These are phyloP conservation scores for Eudorina sp. DNA, from an alignment of 139 green algal genomes.

Conservation along the genomic window DNA sequence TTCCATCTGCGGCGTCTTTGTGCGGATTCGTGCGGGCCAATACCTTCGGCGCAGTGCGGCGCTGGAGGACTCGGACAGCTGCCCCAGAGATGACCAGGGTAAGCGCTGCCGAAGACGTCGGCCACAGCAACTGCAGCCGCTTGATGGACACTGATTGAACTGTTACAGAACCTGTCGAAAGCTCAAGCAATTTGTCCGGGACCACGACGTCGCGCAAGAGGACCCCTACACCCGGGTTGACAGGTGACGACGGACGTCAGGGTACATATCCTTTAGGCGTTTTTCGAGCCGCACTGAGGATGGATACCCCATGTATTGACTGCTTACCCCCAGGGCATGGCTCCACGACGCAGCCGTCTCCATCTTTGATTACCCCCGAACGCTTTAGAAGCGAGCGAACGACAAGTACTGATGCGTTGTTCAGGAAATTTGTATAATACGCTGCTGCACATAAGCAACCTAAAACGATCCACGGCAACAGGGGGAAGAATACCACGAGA, in stretches of 20 bases:
- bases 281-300: too few relatives aligned
- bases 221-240: too few relatives aligned
- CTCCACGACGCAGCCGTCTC: background rate
- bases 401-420: background rate
- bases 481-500: background rate
- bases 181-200: background rate
- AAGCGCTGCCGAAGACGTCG: background rate
- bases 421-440: background rate
- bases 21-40: background rate
- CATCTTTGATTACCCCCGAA: background rate
- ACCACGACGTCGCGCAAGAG: background rate
- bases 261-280: too few relatives aligned
- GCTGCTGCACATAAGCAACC: background rate
- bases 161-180: background rate
- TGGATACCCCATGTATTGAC: background rate
- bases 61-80: background rate
- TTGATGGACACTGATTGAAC: background rate
- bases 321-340: constrained; percentile 14
- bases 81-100: constrained; percentile 17
- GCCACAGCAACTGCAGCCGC: constrained; percentile 7
- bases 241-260: too few relatives aligned
- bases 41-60: constrained; percentile 2
- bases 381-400: background rate
- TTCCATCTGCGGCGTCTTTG: too few relatives aligned
- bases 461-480: background rate